Base-by-base conservation (phyloP, 177 flowering plant species). In the Vitis hybrid region DNA sequence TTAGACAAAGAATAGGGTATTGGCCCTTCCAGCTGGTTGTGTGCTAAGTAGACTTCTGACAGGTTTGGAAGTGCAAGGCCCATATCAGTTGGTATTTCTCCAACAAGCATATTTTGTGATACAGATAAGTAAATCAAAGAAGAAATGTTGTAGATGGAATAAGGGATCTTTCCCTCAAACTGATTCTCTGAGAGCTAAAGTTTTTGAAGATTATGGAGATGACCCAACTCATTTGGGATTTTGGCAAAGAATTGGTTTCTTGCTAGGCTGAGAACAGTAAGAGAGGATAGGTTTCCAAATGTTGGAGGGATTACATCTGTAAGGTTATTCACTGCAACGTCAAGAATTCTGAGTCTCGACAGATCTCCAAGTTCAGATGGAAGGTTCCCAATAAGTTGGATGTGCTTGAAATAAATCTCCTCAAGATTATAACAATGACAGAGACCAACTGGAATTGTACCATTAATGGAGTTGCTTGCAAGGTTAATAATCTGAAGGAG, bases 111-210 rank as follows among this genome's bases (percentile, higher is more conserved):
- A 51, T 71, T 74, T 7, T 62, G 1, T 22, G 66, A 14, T 5
- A 74, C 29, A 31, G 57, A 58, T 15, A 74, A 29, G 16, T 6
- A 16, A 1, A 4, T 45, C 8, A 77, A 50, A 13, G 74, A 62
- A 45, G 79, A 68, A 15, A 76, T 26, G 77, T 77, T 67, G 71
- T 18, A 66, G 51, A 77, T 7, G 4, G 72, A 74, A 31, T 29
- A n/a, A 21, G 77, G 80, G 49, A 78, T 57, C 11, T 50, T 33
- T 1, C 78, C 70, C 11, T 59, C 60, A 39, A 78, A 26, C 2
- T 59, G 21, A 59, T 74, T 74, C 21, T 26, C 56, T 7, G 69
- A 56, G 48, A 78, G 61, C 59, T 62, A 64, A 33, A 72, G 60
- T 14, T 1, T 10, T 11, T 8, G 51, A 3, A 76, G 71, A 14